Conservation (phyloP, 768 basidiomycete genomes). For the Imleria badia region DNA sequence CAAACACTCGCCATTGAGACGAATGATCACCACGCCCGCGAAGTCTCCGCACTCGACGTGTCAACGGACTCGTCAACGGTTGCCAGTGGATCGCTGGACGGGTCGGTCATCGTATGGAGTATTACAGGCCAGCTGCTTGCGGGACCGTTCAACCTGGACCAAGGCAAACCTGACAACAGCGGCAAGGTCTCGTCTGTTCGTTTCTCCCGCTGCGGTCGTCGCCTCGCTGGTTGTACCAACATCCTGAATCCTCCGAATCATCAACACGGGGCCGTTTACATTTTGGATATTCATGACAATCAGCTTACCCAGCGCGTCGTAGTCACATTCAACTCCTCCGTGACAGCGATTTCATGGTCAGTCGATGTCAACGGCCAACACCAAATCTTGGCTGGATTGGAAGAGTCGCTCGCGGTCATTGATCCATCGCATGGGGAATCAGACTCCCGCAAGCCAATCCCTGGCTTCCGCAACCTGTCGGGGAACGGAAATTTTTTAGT, state of each 20-base stretch:
- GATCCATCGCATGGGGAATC: not conserved
- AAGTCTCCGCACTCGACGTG: conserved; percentile 3
- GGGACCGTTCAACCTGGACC: not conserved
- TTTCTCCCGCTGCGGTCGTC: not conserved
- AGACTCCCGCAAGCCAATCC: not conserved
- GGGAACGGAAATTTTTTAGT: conserved; percentile 6
- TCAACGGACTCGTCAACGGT: not conserved
- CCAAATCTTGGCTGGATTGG: not conserved
- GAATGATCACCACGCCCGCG: not conserved
- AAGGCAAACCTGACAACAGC: not conserved
- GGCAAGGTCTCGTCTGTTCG: not conserved
- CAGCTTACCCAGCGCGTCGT: not conserved
- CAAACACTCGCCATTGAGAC: not conserved
- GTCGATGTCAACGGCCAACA: not conserved
- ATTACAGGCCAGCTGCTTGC: not conserved
- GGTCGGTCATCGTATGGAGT: conserved; percentile 4
- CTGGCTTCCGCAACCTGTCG: not conserved
- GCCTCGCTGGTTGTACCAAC: not conserved
- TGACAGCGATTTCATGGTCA: conserved; percentile 2
- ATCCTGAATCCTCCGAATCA: not conserved
- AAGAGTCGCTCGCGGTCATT: not conserved
- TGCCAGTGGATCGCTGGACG: conserved; percentile 4
- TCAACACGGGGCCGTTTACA: not conserved
- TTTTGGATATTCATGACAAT: not conserved
- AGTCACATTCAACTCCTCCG: not conserved